Percentiles rank a stretch among this genome's conserved stretches.
Evolutionary conservation across 2,329 filamentous ascomycete genomes (phyloP).

Genomic region (Aciculosporium take): DNA sequence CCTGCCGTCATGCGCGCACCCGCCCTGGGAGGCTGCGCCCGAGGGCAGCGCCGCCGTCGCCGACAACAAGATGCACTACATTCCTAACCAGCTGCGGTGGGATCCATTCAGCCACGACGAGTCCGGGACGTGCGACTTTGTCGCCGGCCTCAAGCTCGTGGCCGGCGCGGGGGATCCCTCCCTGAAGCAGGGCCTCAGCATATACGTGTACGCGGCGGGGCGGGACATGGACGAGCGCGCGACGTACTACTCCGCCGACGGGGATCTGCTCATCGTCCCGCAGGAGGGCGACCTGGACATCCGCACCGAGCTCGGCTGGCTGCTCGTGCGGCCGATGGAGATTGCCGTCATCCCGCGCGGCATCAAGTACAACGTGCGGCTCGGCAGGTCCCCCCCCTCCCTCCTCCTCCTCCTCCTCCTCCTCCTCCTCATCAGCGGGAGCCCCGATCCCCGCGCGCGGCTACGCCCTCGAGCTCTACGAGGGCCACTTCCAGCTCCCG

Average conservation of each 20-base stretch:
- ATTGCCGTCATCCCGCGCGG: slow-evolving; percentile 65
- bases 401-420: too few relatives aligned
- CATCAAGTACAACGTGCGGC: slow-evolving; percentile 57
- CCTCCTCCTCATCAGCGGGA: too few relatives aligned
- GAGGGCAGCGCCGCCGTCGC: slow-evolving; percentile 9
- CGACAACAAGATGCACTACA: slow-evolving; percentile 18
- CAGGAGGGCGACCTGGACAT: slow-evolving; percentile 64
- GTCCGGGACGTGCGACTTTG: slow-evolving; percentile 31
- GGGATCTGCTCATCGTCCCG: slow-evolving; percentile 62
- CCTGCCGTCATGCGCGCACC: slow-evolving; percentile 48
- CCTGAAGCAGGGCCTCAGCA: slow-evolving; percentile 64
- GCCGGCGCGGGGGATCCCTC: slow-evolving; percentile 69
- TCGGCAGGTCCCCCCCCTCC: too few relatives aligned
- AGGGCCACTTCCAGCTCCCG: slow-evolving; percentile 57
- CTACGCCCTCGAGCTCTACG: slow-evolving; percentile 62
- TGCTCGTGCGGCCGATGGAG: slow-evolving; percentile 65
- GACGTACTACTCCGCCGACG: slow-evolving; percentile 75
- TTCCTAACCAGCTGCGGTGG: slow-evolving; percentile 73
- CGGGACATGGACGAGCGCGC: slow-evolving; percentile 60
- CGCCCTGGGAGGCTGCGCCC: slow-evolving; percentile 36
- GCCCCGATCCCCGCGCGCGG: slow-evolving; percentile 43
- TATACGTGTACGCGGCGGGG: slow-evolving; percentile 67
- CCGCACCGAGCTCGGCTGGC: slow-evolving; percentile 59
- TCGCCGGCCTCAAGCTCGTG: slow-evolving; percentile 50
- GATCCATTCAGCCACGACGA: slow-evolving; percentile 64